Evolutionary conservation across 2,329 filamentous ascomycete species (phyloP).

Genomic region (Pyrenophora seminiperda): DNA sequence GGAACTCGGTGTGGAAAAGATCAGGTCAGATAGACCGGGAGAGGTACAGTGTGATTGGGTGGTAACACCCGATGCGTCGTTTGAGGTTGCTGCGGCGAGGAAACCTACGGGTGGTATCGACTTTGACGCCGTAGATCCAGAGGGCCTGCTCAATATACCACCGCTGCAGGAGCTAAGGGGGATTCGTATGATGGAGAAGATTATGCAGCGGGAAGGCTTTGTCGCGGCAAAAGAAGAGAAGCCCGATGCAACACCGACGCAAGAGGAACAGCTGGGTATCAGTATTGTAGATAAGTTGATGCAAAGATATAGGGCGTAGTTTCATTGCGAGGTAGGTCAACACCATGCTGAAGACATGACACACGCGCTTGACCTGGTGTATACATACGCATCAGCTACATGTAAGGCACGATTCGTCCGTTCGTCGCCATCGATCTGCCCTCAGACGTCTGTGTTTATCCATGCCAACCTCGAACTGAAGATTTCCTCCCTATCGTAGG

Average conservation of each 20-base stretch:
- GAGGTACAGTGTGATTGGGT: constrained; percentile 53
- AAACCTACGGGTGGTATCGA: constrained; percentile 48
- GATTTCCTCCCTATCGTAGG: too few relatives aligned
- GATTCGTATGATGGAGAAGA: constrained; percentile 45
- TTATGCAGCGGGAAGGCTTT: constrained; percentile 34
- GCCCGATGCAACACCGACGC: constrained; percentile 13
- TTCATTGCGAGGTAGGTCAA: neutral
- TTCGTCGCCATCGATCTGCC: too few relatives aligned
- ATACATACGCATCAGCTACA: neutral
- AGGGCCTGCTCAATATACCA: constrained; percentile 48
- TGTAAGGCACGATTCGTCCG: too few relatives aligned
- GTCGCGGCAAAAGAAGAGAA: constrained; percentile 11
- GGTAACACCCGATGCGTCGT: constrained; percentile 43
- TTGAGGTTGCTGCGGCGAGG: constrained; percentile 33
- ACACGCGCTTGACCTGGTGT: too few relatives aligned
- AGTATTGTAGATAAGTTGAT: constrained; percentile 42
- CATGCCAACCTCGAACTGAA: too few relatives aligned
- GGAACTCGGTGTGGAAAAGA: constrained; percentile 24
- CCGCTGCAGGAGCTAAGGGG: constrained; percentile 45
- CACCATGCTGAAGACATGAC: too few relatives aligned
- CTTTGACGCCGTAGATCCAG: constrained; percentile 46
- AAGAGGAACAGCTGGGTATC: constrained; percentile 43
- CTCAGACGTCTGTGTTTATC: too few relatives aligned
- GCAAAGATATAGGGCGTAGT: constrained; percentile 30
- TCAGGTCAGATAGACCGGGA: constrained; percentile 38